Evolutionary conservation across 768 basidiomycete genomes (phyloP).

Genomic region (Lepiota brunneoincarnata): DNA sequence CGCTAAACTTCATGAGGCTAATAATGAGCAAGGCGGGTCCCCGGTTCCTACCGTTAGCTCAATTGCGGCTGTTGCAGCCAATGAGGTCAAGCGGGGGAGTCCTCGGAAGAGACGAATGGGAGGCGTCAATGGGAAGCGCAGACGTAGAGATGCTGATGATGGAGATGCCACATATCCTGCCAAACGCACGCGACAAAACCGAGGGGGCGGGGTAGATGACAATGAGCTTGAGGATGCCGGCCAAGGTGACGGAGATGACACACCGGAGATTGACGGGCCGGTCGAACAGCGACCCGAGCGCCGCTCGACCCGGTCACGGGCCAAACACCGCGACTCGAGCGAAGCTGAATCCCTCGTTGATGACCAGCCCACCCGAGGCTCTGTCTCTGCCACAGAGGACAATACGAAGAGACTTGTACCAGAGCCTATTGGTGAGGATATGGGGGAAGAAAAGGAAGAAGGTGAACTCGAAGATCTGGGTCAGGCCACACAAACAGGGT

Average conservation of each 20-base stretch:
- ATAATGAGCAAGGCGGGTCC: conserved; percentile 28
- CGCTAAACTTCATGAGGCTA: conserved; percentile 48
- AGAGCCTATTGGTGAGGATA: neutral
- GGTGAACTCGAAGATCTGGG: neutral
- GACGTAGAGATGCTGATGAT: conserved; percentile 58
- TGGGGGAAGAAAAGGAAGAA: conserved; percentile 2
- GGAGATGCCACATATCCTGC: conserved; percentile 71
- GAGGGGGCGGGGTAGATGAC: conserved; percentile 1
- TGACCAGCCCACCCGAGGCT: neutral
- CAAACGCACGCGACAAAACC: conserved; percentile 47
- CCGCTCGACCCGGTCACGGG: conserved; percentile 8
- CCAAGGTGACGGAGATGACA: conserved; percentile 2
- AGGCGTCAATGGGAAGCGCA: conserved; percentile 49
- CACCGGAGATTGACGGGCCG: conserved; percentile 6
- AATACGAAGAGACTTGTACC: neutral
- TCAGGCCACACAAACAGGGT: too few species aligned
- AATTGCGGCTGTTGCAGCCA: conserved; percentile 32
- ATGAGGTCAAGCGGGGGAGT: conserved; percentile 37
- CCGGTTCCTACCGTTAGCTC: conserved; percentile 22
- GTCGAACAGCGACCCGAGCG: conserved; percentile 6
- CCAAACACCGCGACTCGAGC: conserved; percentile 3
- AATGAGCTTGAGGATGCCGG: conserved; percentile 2
- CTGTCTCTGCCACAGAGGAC: conserved; percentile 2
- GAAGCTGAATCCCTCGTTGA: conserved; percentile 4
- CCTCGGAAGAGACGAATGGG: conserved; percentile 49